These are phyloP conservation scores for Colletotrichum musae DNA, from an alignment of 2,329 filamentous ascomycete species.

Conservation along the genomic window DNA sequence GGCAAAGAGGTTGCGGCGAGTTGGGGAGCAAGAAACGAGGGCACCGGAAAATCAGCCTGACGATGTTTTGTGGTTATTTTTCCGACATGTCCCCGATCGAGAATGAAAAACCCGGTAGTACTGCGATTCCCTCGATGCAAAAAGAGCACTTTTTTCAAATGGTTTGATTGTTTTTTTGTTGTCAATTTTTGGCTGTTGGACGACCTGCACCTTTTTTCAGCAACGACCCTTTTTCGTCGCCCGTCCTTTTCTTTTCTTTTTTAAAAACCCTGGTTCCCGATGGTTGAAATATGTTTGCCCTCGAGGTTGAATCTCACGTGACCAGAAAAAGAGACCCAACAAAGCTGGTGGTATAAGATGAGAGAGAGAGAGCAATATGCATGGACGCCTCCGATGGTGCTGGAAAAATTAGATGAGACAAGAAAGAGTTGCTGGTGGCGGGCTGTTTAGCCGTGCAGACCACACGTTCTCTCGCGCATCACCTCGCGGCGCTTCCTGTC, in stretches of 20 bases:
- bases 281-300: conserved; percentile 9
- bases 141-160: conserved; percentile 16
- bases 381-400: conserved; percentile 38
- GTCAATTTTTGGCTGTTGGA: conserved; percentile 8
- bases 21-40: too few relatives aligned
- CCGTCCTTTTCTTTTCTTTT: conserved; percentile 6
- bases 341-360: conserved; percentile 41
- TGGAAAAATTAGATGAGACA: conserved; percentile 32
- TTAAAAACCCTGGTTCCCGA: conserved; percentile 32
- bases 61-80: conserved; percentile 1
- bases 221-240: conserved; percentile 17
- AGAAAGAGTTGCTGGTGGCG: conserved; percentile 15
- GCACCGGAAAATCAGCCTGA: not conserved
- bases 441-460: conserved; percentile 50
- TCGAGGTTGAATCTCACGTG: conserved; percentile 10
- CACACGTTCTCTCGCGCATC: conserved; percentile 75
- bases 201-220: conserved; percentile 11
- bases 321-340: conserved; percentile 22
- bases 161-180: conserved; percentile 5
- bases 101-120: not conserved
- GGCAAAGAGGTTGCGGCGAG: too few relatives aligned
- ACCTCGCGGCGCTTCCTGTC: conserved; percentile 76
- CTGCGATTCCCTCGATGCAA: not conserved
- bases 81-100: conserved; percentile 10
- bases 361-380: conserved; percentile 36